phyloP scores from a whole-genome alignment of 768 basidiomycete species.

The Suillus brevipes region DNA sequence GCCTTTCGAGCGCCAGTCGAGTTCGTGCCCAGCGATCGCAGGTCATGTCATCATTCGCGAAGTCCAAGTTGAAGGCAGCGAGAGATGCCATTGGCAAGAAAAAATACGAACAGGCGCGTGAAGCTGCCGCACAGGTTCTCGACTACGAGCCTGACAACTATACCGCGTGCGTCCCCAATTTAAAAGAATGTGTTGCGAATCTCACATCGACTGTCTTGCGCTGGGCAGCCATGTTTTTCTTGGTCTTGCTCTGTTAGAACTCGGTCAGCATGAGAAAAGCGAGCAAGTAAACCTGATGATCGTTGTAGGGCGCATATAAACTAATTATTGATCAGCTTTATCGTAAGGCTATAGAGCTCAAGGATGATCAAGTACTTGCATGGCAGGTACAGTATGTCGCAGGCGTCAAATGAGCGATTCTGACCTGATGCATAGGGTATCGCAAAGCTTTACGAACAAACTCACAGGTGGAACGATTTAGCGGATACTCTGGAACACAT shows the following conservation, averaged over 20 bases:
- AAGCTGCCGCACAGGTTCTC: constrained; percentile 64
- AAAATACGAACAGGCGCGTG: constrained; percentile 66
- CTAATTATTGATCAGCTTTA: constrained; percentile 58
- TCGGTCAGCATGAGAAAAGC: constrained; percentile 68
- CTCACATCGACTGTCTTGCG: constrained; percentile 9
- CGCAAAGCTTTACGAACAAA: constrained; percentile 68
- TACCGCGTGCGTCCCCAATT: constrained; percentile 64
- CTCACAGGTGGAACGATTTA: constrained; percentile 57
- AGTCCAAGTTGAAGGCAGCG: constrained; percentile 75
- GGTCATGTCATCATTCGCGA: constrained; percentile 48
- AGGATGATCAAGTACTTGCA: constrained; percentile 71
- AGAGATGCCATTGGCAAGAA: constrained; percentile 76
- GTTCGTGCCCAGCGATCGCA: not conserved
- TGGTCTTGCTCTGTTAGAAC: constrained; percentile 75
- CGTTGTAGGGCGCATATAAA: constrained; percentile 7
- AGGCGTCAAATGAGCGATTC: constrained; percentile 18
- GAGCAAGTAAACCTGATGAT: constrained; percentile 71
- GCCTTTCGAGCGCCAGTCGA: not conserved
- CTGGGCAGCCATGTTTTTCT: constrained; percentile 76
- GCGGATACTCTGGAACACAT: constrained; percentile 53
- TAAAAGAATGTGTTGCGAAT: not conserved
- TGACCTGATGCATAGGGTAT: constrained; percentile 54
- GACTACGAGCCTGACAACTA: constrained; percentile 83
- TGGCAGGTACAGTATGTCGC: constrained; percentile 64
- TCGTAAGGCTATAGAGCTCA: constrained; percentile 69